Evolutionary conservation across 257 asterid genomes (phyloP).

Genomic region (Prunella vulgaris): DNA sequence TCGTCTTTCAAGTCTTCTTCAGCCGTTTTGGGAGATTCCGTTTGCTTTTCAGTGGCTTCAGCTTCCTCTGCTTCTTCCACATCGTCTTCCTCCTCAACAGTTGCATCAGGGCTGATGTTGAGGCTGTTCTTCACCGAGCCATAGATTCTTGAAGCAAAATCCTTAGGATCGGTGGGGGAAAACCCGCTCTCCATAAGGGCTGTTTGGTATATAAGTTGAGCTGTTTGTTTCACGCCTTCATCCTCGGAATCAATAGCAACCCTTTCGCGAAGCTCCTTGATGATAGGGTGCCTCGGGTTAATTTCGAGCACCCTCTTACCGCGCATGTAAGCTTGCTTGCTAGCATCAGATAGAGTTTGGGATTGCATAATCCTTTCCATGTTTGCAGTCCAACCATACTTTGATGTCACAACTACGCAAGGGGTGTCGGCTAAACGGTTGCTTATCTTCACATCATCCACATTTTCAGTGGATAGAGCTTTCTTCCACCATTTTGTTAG

Average conservation of each 20-base stretch:
- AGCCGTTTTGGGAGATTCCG: conserved; percentile 27
- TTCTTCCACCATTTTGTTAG: conserved; percentile 93
- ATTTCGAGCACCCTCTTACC: conserved; percentile 94
- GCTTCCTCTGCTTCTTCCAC: conserved; percentile 53
- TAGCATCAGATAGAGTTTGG: conserved; percentile 79
- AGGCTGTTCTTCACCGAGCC: conserved; percentile 67
- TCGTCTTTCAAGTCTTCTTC: conserved; percentile 54
- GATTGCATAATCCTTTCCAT: conserved; percentile 97
- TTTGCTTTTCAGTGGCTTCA: conserved; percentile 38
- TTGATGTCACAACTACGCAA: conserved; percentile 85
- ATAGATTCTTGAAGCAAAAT: conserved; percentile 68
- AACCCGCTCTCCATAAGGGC: conserved; percentile 94
- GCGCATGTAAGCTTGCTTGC: conserved; percentile 82
- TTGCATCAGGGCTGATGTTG: conserved; percentile 62
- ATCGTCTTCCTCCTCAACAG: conserved; percentile 75
- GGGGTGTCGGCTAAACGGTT: conserved; percentile 85
- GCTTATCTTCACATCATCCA: conserved; percentile 86
- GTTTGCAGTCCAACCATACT: conserved; percentile 84
- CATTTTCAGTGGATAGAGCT: conserved; percentile 71
- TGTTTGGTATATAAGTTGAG: conserved; percentile 82
- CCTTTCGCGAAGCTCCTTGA: conserved; percentile 85
- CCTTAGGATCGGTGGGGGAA: conserved; percentile 66
- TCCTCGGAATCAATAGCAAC: conserved; percentile 67
- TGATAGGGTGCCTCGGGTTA: conserved; percentile 85
- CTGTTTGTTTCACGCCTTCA: conserved; percentile 62